These are phyloP conservation scores for Glonium stellatum DNA, from an alignment of 495 filamentous ascomycete genomes.

Conservation along the genomic window DNA sequence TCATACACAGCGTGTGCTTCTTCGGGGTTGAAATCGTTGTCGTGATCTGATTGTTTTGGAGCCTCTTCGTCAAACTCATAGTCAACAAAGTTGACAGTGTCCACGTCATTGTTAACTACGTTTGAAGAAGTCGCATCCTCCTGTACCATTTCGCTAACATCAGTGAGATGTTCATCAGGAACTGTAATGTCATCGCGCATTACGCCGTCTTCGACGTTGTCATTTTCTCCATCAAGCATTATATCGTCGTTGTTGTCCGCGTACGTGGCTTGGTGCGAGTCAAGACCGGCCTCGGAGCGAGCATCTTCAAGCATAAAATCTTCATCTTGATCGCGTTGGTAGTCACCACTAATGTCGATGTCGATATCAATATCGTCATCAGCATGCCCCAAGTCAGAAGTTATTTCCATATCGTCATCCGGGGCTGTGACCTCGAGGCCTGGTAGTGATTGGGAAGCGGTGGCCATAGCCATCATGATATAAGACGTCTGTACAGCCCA, in stretches of 20 bases:
- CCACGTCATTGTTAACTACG: constrained; percentile 24
- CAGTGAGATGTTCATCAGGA: constrained; percentile 17
- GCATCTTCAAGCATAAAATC: constrained; percentile 56
- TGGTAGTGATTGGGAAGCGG: background rate
- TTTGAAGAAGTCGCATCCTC: constrained; percentile 9
- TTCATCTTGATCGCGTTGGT: constrained; percentile 47
- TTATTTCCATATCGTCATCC: constrained; percentile 50
- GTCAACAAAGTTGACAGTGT: constrained; percentile 27
- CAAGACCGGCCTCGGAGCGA: constrained; percentile 28
- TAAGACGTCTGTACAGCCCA: background rate
- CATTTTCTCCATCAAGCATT: constrained; percentile 41
- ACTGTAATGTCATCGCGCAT: constrained; percentile 5
- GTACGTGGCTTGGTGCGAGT: constrained; percentile 27
- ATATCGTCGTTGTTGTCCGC: constrained; percentile 39
- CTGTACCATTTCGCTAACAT: constrained; percentile 8
- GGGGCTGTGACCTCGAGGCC: constrained; percentile 23
- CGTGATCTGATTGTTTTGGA: constrained; percentile 27
- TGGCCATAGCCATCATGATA: background rate
- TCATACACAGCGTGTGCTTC: background rate
- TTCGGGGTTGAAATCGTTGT: constrained; percentile 22
- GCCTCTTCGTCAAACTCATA: constrained; percentile 29
- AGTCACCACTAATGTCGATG: constrained; percentile 49
- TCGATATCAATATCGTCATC: constrained; percentile 71
- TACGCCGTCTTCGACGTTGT: constrained; percentile 13
- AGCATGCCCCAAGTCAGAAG: constrained; percentile 41